Percentiles rank a stretch among this genome's conserved stretches.
Conservation (phyloP, 164 flowering plant species). For the Macadamia tetraphylla region DNA sequence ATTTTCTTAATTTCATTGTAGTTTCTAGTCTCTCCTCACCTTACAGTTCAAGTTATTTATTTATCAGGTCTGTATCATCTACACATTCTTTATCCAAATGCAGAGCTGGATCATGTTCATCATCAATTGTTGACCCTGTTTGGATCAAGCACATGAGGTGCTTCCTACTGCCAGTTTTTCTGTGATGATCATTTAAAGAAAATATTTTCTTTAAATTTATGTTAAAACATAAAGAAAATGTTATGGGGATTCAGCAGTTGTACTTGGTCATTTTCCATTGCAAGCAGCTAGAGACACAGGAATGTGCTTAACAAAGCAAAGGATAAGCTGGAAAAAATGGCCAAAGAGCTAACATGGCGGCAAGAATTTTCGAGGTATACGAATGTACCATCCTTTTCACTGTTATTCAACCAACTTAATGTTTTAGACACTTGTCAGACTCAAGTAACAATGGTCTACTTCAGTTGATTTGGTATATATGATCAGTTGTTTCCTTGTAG, state of each 20-base stretch:
- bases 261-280: conserved; percentile 9
- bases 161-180: no score
- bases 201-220: no score
- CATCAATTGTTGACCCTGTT: no score
- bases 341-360: conserved; percentile 83
- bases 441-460: not conserved
- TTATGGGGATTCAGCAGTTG: not conserved
- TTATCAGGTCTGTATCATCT: no score
- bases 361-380: conserved; percentile 66
- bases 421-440: not conserved
- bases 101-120: no score
- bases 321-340: conserved; percentile 86
- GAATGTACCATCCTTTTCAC: conserved; percentile 42
- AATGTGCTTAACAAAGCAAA: conserved; percentile 82
- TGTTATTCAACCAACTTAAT: not conserved
- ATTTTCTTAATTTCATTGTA: no score
- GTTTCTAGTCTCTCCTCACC: no score
- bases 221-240: not conserved
- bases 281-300: conserved; percentile 92
- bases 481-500: conserved; percentile 26
- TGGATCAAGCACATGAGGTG: no score
- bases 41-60: no score
- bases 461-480: not conserved
- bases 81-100: no score
- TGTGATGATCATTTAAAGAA: not conserved